Conservation (phyloP, 306 rosid genomes). For the Urtica urens region DNA sequence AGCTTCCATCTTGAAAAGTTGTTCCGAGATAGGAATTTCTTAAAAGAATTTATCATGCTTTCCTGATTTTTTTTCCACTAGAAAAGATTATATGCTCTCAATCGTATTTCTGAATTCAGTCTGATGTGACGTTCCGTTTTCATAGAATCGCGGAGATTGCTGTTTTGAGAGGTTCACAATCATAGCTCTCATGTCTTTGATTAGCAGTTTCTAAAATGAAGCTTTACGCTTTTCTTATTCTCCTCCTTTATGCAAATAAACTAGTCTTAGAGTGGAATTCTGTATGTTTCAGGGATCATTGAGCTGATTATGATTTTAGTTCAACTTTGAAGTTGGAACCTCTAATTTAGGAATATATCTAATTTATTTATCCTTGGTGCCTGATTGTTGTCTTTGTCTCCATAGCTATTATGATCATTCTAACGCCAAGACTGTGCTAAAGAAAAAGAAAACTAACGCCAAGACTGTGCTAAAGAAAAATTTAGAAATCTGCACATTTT, state of each 20-base stretch:
- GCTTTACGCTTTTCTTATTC: background rate
- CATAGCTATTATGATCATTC: background rate
- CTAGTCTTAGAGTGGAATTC: background rate
- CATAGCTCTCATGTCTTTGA: slow-evolving; percentile 7
- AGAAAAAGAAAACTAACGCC: too few species aligned
- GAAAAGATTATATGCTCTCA: too few species aligned
- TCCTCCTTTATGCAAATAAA: slow-evolving; percentile 6
- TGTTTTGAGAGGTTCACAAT: slow-evolving; percentile 4
- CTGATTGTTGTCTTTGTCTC: slow-evolving; percentile 5
- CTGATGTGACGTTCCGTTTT: background rate
- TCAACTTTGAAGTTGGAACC: slow-evolving; percentile 6
- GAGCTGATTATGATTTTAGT: too few species aligned
- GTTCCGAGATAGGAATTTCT: background rate
- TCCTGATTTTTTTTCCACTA: too few species aligned
- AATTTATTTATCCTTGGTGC: slow-evolving; percentile 2
- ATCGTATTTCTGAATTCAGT: background rate
- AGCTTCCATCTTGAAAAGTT: slow-evolving; percentile 11
- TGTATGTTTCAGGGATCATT: slow-evolving; percentile 20
- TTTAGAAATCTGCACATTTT: too few species aligned
- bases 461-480: too few species aligned
- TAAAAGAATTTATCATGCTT: slow-evolving; percentile 10
- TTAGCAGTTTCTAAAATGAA: slow-evolving; percentile 1
- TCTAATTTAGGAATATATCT: slow-evolving; percentile 1
- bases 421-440: background rate
- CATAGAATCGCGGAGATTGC: background rate